phyloP scores from a whole-genome alignment of 129 eudicot genomes.

The Flaveria robusta region DNA sequence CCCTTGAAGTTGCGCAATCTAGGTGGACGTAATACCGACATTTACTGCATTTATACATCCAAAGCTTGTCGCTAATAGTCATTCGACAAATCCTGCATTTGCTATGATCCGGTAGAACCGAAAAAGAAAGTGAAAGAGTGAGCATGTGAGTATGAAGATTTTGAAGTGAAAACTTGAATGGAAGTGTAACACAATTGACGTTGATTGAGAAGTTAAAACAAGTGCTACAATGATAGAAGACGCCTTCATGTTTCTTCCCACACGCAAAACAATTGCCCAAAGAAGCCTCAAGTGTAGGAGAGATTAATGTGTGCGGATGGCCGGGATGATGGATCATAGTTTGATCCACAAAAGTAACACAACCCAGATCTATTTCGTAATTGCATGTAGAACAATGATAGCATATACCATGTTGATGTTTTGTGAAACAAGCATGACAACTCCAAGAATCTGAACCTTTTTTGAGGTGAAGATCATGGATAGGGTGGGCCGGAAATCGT shows the following conservation, averaged over 20 bases:
- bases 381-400: slow-evolving; percentile 4
- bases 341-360: background rate
- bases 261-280: slow-evolving; percentile 5
- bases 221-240: slow-evolving; percentile 5
- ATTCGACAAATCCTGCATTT: background rate
- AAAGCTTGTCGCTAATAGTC: background rate
- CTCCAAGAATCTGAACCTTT: background rate
- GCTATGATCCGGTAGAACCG: background rate
- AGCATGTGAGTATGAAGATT: background rate
- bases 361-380: background rate
- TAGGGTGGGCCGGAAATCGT: background rate
- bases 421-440: background rate
- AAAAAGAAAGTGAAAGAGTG: slow-evolving; percentile 1
- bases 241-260: slow-evolving; percentile 11
- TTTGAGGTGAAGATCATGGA: background rate
- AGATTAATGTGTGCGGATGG: slow-evolving; percentile 7
- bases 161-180: background rate
- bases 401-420: background rate
- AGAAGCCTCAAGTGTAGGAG: background rate
- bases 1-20: slow-evolving; percentile 7
- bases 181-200: background rate
- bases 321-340: slow-evolving; percentile 7
- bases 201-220: slow-evolving; percentile 11
- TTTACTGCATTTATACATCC: slow-evolving; percentile 26
- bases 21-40: slow-evolving; percentile 21